These are phyloP conservation scores for Rachicladosporium sp. DNA, from an alignment of 2,329 filamentous ascomycete species.

Conservation along the genomic window DNA sequence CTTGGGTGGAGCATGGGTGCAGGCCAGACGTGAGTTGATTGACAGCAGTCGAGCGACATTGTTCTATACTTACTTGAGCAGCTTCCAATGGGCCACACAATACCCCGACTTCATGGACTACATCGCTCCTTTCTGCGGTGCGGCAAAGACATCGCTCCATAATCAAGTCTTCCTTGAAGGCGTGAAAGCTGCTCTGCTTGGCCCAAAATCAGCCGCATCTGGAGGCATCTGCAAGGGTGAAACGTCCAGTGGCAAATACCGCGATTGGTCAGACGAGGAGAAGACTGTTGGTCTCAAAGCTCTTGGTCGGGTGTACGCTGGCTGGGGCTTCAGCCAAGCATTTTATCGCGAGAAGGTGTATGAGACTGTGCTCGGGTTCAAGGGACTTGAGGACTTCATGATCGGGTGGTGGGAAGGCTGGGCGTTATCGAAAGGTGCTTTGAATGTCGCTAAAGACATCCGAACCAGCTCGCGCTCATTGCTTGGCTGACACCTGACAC, in stretches of 20 bases:
- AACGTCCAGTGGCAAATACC: conserved; percentile 24
- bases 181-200: conserved; percentile 47
- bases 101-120: conserved; percentile 49
- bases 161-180: conserved; percentile 59
- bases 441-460: neutral
- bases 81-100: conserved; percentile 25
- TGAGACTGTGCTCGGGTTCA: conserved; percentile 51
- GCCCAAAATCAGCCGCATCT: conserved; percentile 42
- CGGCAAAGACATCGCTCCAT: conserved; percentile 51
- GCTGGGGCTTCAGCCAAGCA: conserved; percentile 68
- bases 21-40: conserved; percentile 37
- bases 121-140: conserved; percentile 53
- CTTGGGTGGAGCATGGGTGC: conserved; percentile 63
- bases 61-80: too few species aligned
- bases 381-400: conserved; percentile 62
- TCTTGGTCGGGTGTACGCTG: conserved; percentile 55
- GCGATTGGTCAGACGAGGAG: conserved; percentile 35
- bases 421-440: conserved; percentile 52
- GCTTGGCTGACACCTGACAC: neutral
- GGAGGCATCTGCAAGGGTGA: conserved; percentile 39
- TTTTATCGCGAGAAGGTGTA: conserved; percentile 66
- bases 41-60: too few species aligned
- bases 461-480: neutral
- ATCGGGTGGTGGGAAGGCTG: conserved; percentile 64
- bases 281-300: conserved; percentile 52